Conservation (phyloP, 176 grass and related monocot genomes). For the Raddia distichophylla region DNA sequence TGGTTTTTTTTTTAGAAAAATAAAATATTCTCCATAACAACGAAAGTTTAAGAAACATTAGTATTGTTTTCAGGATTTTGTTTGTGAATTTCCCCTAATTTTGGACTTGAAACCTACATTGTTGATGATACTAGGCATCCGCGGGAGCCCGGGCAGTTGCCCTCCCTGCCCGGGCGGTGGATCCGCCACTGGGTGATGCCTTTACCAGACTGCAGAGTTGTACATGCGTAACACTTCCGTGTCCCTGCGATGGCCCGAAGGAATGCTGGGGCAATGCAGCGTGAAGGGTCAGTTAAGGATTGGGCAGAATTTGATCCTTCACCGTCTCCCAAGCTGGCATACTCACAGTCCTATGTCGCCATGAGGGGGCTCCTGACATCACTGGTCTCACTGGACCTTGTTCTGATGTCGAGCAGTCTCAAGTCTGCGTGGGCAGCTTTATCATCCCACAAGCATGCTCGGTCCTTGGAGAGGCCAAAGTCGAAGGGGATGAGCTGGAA, state of each 20-base stretch:
- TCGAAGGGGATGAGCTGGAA: slow-evolving; percentile 74
- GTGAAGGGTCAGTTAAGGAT: slow-evolving; percentile 71
- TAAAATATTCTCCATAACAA: too few species aligned
- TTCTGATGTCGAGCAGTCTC: slow-evolving; percentile 52
- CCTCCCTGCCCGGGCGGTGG: background rate
- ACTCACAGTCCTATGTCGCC: slow-evolving; percentile 73
- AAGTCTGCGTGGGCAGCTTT: slow-evolving; percentile 61
- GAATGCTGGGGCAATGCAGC: slow-evolving; percentile 64
- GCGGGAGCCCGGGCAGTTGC: too few species aligned
- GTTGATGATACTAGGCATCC: too few species aligned
- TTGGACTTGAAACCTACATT: too few species aligned
- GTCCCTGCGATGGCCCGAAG: slow-evolving; percentile 79
- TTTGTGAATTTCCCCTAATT: too few species aligned
- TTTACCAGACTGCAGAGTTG: slow-evolving; percentile 9
- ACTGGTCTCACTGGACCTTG: slow-evolving; percentile 53
- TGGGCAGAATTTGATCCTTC: slow-evolving; percentile 70
- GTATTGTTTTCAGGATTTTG: too few species aligned
- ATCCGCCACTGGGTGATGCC: background rate
- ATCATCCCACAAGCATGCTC: slow-evolving; percentile 62
- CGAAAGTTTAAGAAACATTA: too few species aligned
- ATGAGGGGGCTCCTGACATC: slow-evolving; percentile 69
- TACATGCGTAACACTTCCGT: slow-evolving; percentile 42
- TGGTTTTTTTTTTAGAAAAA: too few species aligned
- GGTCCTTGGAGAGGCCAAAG: slow-evolving; percentile 65
- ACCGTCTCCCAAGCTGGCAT: slow-evolving; percentile 76